These are phyloP conservation scores for Calonectria henricotiae DNA, from an alignment of 2,329 filamentous ascomycete species.

Conservation along the genomic window DNA sequence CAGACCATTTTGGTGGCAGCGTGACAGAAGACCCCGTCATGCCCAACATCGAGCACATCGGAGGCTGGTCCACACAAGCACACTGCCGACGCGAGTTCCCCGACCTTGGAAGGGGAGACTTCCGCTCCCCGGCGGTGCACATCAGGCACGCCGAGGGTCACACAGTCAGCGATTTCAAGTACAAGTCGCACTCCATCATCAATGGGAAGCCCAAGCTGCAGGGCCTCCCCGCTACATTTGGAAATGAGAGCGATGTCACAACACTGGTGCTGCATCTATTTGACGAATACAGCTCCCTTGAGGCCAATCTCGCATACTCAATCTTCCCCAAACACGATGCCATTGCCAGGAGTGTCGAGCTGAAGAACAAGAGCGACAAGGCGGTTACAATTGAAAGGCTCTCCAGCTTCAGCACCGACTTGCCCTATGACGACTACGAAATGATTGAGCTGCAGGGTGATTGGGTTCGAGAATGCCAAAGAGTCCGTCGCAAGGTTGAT, in stretches of 20 bases:
- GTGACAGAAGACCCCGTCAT: conserved; percentile 68
- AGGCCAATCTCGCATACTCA: conserved; percentile 75
- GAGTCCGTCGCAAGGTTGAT: conserved; percentile 70
- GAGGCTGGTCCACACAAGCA: conserved; percentile 71
- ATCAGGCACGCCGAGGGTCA: conserved; percentile 73
- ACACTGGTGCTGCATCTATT: conserved; percentile 73
- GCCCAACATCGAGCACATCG: conserved; percentile 53
- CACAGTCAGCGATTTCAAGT: conserved; percentile 73
- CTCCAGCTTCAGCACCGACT: conserved; percentile 75
- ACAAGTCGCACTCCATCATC: conserved; percentile 71
- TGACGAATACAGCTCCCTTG: conserved; percentile 73
- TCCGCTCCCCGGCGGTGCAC: conserved; percentile 74
- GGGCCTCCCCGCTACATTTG: conserved; percentile 75
- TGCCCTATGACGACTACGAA: conserved; percentile 74
- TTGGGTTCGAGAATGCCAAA: conserved; percentile 74
- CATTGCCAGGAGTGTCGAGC: conserved; percentile 73
- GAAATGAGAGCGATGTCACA: conserved; percentile 69
- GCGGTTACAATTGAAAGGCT: conserved; percentile 71
- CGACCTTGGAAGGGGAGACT: conserved; percentile 76
- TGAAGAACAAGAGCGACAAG: conserved; percentile 72
- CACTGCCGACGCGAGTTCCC: conserved; percentile 75
- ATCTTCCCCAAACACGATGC: conserved; percentile 76
- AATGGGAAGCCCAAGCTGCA: conserved; percentile 71
- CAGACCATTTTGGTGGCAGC: conserved; percentile 75
- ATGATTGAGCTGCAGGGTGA: conserved; percentile 76